Base-by-base conservation (phyloP, 1,139 yeast genomes). In the Blastobotrys elegans region DNA sequence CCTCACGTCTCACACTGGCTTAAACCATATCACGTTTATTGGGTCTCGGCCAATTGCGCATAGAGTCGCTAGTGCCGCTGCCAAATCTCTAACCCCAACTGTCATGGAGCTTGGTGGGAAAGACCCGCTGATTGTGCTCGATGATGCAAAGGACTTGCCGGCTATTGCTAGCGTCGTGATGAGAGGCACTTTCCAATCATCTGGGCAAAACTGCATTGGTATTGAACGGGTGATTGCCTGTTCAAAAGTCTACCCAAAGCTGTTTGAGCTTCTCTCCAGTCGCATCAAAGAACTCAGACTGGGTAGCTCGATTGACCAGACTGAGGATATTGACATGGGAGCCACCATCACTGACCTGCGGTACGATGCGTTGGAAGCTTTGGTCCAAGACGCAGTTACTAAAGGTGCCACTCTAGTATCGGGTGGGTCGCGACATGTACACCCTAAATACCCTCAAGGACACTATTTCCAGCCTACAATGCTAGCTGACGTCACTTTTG, bases 201-300 rank as follows among this genome's bases (percentile, higher is more conserved):
- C 96, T 0, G 98, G 98, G 8, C 98, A 92, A 65, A 92, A 92
- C 64, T 92, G 98, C 69, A 92, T 92, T 62, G 97, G 98, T 39
- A 85, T 92, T 49, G 98, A 92, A 67, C 75, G 98, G 53, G 95
- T 92, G 2, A 83, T 92, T 53, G 88, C 89, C 40, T 72, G 82
- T 47, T 84, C 82, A 2, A 70, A 72, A 42, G 77, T 80, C 32
- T 90, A 92, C 65, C 82, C 79, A 27, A 61, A 68, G 39, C 68
- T 92, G 39, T 80, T 82, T 1, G 68, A 72, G 0, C 76, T 79
- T 10, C 70, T 92, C 40, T 60, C 75, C 1, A 67, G 71, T 34
- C 74, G 94, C 50, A 79, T 92, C 30, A 72, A 75, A 7, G 62
- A 70, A 32, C 67, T 92, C 47, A 73, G 97, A 47, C 63, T 89